Evolutionary conservation across 2,329 filamentous ascomycete species (phyloP).

Genomic region (Neonectria sp.): DNA sequence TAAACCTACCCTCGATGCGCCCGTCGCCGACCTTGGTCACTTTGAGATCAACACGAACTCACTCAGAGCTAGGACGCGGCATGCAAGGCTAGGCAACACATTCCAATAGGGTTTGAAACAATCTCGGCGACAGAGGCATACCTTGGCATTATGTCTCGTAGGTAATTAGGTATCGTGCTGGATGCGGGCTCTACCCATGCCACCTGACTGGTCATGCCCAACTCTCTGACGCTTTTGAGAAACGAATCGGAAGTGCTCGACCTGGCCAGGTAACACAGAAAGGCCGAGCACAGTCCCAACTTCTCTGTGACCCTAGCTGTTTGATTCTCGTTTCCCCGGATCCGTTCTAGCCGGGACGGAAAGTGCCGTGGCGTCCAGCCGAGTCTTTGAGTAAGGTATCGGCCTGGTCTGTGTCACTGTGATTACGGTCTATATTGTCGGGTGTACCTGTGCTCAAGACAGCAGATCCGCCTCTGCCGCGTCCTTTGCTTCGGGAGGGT

Average conservation of each 20-base stretch:
- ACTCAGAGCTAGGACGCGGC: neutral
- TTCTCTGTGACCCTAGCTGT: neutral
- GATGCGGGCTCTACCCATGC: slow-evolving; percentile 6
- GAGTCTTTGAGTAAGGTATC: slow-evolving; percentile 3
- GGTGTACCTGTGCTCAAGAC: neutral
- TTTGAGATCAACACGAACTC: neutral
- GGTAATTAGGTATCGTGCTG: slow-evolving; percentile 3
- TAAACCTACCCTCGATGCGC: neutral
- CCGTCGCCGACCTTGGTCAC: neutral
- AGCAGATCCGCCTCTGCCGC: slow-evolving; percentile 14
- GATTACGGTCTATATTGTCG: neutral
- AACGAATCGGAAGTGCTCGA: neutral
- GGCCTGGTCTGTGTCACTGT: slow-evolving; percentile 2
- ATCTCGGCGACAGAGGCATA: slow-evolving; percentile 3
- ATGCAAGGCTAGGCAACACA: neutral
- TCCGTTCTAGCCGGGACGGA: neutral
- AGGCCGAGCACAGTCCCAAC: too few species aligned
- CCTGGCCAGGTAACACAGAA: too few species aligned
- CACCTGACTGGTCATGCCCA: slow-evolving; percentile 4
- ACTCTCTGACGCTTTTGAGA: neutral
- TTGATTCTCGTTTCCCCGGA: neutral
- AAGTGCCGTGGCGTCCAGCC: neutral
- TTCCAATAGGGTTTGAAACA: neutral
- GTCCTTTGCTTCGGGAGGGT: neutral
- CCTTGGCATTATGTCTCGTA: slow-evolving; percentile 6